A percentile compares a stretch with the other conserved stretches of the same genome.
phyloP scores from a whole-genome alignment of 139 green algal genomes.

The Chlamydomonas schloesseri region DNA sequence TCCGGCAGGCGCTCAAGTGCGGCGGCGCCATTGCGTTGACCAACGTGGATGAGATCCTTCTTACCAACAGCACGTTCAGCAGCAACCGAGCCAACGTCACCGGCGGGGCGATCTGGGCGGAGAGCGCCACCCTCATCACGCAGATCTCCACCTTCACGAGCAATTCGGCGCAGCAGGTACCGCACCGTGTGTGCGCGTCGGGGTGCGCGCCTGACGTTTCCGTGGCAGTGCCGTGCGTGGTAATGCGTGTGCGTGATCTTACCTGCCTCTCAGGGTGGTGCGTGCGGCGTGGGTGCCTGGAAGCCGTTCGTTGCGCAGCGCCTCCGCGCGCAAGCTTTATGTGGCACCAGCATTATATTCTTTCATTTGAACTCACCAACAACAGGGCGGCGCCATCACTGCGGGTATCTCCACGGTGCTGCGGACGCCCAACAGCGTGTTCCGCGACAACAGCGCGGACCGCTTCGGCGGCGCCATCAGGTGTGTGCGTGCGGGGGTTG shows the following conservation, averaged over 20 bases:
- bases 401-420: neutral
- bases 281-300: too few species aligned
- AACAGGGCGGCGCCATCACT: conserved; percentile 5
- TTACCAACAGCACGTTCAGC: neutral
- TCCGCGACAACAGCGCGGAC: neutral
- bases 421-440: neutral
- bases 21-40: too few species aligned
- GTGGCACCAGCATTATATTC: too few species aligned
- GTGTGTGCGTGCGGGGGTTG: neutral
- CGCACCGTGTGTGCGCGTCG: too few species aligned
- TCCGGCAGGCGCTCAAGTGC: too few species aligned
- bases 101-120: neutral
- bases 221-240: too few species aligned
- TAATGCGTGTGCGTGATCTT: neutral
- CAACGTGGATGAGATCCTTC: too few species aligned
- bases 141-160: neutral
- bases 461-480: conserved; percentile 24
- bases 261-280: too few species aligned
- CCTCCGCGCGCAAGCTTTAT: too few species aligned
- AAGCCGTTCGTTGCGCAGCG: too few species aligned
- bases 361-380: too few species aligned
- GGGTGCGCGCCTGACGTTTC: too few species aligned
- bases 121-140: neutral
- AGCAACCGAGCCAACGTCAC: neutral
- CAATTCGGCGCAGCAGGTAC: neutral